A percentile compares a stretch with the other conserved stretches of the same genome.
Conservation (phyloP, 805 yeast species). For the Ascoidea rubescens region DNA sequence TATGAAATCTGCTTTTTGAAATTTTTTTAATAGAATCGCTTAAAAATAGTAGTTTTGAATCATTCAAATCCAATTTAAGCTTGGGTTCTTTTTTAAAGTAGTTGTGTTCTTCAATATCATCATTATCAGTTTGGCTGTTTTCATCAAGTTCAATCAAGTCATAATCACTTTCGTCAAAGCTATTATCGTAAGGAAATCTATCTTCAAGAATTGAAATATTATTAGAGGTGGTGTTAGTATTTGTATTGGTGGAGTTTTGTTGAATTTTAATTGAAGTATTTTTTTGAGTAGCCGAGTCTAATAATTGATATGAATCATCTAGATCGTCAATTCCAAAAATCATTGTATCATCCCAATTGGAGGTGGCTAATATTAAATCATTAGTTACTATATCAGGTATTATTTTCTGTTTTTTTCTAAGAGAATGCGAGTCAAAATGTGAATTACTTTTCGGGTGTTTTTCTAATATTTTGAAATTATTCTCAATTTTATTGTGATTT, state of each 20-base stretch:
- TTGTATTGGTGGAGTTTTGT: background rate
- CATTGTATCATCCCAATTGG: slow-evolving; percentile 65
- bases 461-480: background rate
- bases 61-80: slow-evolving; percentile 70
- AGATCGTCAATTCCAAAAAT: slow-evolving; percentile 36
- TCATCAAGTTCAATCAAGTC: slow-evolving; percentile 37
- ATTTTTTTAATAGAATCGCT: slow-evolving; percentile 10
- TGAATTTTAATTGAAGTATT: slow-evolving; percentile 14
- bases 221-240: background rate
- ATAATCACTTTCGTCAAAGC: slow-evolving; percentile 16
- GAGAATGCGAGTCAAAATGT: slow-evolving; percentile 7
- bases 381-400: slow-evolving; percentile 23
- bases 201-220: background rate
- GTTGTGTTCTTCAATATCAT: slow-evolving; percentile 28
- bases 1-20: slow-evolving; percentile 10
- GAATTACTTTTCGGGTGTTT: slow-evolving; percentile 18
- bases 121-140: slow-evolving; percentile 67
- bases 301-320: background rate
- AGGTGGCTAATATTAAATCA: slow-evolving; percentile 51
- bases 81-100: slow-evolving; percentile 13
- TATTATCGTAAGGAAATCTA: background rate
- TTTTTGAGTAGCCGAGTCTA: background rate
- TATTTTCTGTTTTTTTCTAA: slow-evolving; percentile 11
- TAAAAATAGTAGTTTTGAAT: slow-evolving; percentile 61
- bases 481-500: background rate